These are phyloP conservation scores for Auricularia heimuer DNA, from an alignment of 768 basidiomycete species.

Conservation along the genomic window DNA sequence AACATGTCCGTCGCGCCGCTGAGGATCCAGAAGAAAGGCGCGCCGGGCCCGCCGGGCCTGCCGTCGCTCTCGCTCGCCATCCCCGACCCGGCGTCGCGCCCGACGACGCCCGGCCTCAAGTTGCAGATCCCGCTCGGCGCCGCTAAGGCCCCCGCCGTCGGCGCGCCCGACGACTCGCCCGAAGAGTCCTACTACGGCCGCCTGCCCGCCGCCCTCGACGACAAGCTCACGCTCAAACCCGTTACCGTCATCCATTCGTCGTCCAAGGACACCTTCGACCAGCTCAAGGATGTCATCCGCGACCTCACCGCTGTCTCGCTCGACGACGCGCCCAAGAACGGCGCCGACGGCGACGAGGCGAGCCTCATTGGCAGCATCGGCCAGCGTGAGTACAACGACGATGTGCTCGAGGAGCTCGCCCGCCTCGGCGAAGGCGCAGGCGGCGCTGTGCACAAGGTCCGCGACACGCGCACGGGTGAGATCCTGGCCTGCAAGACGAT, in stretches of 20 bases:
- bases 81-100: neutral
- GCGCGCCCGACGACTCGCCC: slow-evolving; percentile 1
- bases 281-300: slow-evolving; percentile 1
- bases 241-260: slow-evolving; percentile 1
- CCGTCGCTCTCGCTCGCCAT: neutral
- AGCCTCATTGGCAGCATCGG: slow-evolving; percentile 8
- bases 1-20: slow-evolving; percentile 1
- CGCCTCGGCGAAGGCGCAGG: slow-evolving; percentile 92
- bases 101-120: neutral
- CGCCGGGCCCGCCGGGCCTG: neutral
- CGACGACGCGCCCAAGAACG: neutral
- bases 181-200: neutral
- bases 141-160: neutral
- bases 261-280: neutral
- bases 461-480: slow-evolving; percentile 64
- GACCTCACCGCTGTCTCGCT: neutral
- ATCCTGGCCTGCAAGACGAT: slow-evolving; percentile 95
- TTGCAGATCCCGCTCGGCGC: neutral
- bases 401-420: slow-evolving; percentile 60
- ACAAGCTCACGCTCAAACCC: neutral
- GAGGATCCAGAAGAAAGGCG: neutral
- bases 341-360: neutral
- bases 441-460: slow-evolving; percentile 91
- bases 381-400: slow-evolving; percentile 47
- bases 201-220: neutral